These are phyloP conservation scores for Suillus decipiens DNA, from an alignment of 768 basidiomycete genomes.

Conservation along the genomic window DNA sequence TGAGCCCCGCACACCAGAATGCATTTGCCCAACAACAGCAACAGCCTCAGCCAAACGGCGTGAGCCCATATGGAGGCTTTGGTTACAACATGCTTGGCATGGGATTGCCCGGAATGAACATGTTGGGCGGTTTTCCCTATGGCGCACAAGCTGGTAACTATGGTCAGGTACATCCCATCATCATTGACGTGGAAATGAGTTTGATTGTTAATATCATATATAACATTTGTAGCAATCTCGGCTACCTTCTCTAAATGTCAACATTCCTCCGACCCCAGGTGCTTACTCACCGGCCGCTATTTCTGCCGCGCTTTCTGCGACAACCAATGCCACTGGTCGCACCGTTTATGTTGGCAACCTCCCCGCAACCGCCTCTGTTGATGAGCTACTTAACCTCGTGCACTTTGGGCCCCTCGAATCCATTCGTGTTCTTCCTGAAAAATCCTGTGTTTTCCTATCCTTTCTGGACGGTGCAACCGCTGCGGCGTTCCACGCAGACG, in stretches of 20 bases:
- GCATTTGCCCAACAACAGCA: slow-evolving; percentile 50
- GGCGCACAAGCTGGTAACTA: slow-evolving; percentile 69
- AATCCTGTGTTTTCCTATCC: slow-evolving; percentile 96
- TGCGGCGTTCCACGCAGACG: slow-evolving; percentile 96
- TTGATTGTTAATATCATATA: slow-evolving; percentile 7
- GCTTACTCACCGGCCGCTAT: slow-evolving; percentile 81
- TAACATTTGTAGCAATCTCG: slow-evolving; percentile 41
- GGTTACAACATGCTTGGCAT: slow-evolving; percentile 81
- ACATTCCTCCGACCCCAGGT: slow-evolving; percentile 70
- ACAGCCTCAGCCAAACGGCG: slow-evolving; percentile 45
- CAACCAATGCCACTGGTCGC: slow-evolving; percentile 66
- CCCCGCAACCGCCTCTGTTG: slow-evolving; percentile 92
- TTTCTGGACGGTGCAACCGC: slow-evolving; percentile 94
- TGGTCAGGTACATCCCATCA: slow-evolving; percentile 49
- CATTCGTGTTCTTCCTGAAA: slow-evolving; percentile 93
- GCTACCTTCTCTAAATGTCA: slow-evolving; percentile 63
- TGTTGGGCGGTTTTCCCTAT: slow-evolving; percentile 75
- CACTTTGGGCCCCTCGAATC: slow-evolving; percentile 97
- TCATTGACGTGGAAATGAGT: not conserved
- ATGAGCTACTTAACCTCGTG: slow-evolving; percentile 96
- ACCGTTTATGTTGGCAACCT: slow-evolving; percentile 98
- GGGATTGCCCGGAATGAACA: slow-evolving; percentile 74
- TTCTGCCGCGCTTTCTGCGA: slow-evolving; percentile 66
- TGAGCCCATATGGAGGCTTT: slow-evolving; percentile 58
- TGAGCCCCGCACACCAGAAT: slow-evolving; percentile 62